Evolutionary conservation across 2,329 filamentous ascomycete species (phyloP), one percentile per base, ranked within the genome.

Genomic region (Teratosphaeriaceae sp.): DNA sequence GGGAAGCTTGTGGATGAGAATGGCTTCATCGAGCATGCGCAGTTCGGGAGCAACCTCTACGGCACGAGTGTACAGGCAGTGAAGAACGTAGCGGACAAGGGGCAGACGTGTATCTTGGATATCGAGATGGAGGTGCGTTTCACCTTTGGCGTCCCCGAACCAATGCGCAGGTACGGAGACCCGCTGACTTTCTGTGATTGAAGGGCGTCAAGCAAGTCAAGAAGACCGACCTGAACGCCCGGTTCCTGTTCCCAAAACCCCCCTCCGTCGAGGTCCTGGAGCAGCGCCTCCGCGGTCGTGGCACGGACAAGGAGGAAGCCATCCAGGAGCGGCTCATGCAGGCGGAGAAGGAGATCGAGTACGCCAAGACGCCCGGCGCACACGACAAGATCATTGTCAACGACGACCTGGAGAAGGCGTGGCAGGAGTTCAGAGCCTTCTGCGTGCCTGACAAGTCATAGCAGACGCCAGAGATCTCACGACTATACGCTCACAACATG

Each of bases 121-220:
- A 97, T 96, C 61, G 90, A 96, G 74, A 95, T 96, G 87, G 88
- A 95, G 78, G 82, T 84, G 62, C n/a, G n/a, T n/a, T n/a, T n/a
- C n/a, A n/a, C n/a, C n/a, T n/a, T n/a, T n/a, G n/a, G n/a, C 24
- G 69, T 56, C 23, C 21, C 11, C 15, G 23, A 20, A 24, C 26
- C 2, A n/a, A 8, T 27, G 26, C 26, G n/a, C 26, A 8, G 35
- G 12, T 11, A 38, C 7, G 18, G 22, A 8, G 24, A 29, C 8
- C 6, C n/a, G 20, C 39, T 42, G 15, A 40, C 5, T 29, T 26
- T 41, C n/a, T 22, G 12, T 19, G 33, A 38, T 16, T 41, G 9
- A 49, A 80, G 76, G 89, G 89, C 47, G 88, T 96, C 45, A 95
- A 95, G 72, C 89, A 96, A 68, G 85, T 96, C 59, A 88, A 88